Percentiles rank a stretch among this genome's conserved stretches.
phyloP scores from a whole-genome alignment of 371 early-diverging fungal genomes.

The Mycotypha africana region DNA sequence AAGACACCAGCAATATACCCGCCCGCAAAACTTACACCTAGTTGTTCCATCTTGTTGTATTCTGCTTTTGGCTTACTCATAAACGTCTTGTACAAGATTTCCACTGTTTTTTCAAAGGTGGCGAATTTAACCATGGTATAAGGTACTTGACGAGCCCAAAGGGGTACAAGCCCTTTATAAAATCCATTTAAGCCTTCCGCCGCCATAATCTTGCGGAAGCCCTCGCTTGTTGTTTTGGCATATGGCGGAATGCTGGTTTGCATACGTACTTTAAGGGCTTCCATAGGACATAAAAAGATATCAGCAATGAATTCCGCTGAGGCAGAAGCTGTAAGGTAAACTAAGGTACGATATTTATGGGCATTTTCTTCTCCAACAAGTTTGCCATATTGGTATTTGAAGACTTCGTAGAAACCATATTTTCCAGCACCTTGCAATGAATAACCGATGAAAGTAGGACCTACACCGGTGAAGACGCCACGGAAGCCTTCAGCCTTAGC shows the following conservation, averaged over 20 bases:
- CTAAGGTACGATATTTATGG: slow-evolving; percentile 64
- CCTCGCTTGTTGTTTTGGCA: slow-evolving; percentile 61
- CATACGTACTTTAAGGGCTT: slow-evolving; percentile 78
- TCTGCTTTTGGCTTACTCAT: slow-evolving; percentile 68
- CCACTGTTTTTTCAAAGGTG: slow-evolving; percentile 77
- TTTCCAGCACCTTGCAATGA: slow-evolving; percentile 85
- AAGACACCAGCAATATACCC: slow-evolving; percentile 91
- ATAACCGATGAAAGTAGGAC: slow-evolving; percentile 84
- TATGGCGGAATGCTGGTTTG: slow-evolving; percentile 71
- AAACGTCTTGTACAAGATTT: slow-evolving; percentile 66
- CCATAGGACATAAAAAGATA: slow-evolving; percentile 76
- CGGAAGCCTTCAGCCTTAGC: slow-evolving; percentile 60
- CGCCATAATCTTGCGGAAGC: slow-evolving; percentile 54
- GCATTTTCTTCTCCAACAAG: slow-evolving; percentile 72
- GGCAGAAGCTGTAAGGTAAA: slow-evolving; percentile 78
- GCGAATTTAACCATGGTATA: slow-evolving; percentile 97
- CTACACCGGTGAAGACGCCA: slow-evolving; percentile 74
- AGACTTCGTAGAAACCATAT: slow-evolving; percentile 85
- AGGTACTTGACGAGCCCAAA: slow-evolving; percentile 83
- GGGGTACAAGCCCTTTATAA: slow-evolving; percentile 71
- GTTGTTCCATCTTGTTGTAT: slow-evolving; percentile 72
- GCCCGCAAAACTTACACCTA: slow-evolving; percentile 78
- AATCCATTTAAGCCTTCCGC: slow-evolving; percentile 65
- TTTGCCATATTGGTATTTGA: slow-evolving; percentile 67
- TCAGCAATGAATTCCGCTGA: slow-evolving; percentile 89